Percentiles rank a stretch among this genome's conserved stretches.
phyloP scores from a whole-genome alignment of 352 stramenopile species.

The Globisporangium spiculum region DNA sequence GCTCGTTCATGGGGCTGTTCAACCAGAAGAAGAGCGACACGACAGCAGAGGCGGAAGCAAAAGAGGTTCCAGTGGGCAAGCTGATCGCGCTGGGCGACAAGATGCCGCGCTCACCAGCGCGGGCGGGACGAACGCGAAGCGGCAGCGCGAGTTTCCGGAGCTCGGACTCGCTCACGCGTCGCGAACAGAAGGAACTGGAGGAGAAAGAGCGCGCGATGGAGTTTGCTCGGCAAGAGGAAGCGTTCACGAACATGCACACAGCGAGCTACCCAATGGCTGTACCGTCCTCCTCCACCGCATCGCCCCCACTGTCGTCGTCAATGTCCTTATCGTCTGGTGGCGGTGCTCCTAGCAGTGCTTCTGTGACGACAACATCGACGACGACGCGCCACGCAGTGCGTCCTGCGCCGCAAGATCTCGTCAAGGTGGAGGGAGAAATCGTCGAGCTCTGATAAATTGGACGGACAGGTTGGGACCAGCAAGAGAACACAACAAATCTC shows the following conservation, averaged over 20 bases:
- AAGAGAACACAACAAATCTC: not conserved
- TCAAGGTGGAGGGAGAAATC: slow-evolving; percentile 60
- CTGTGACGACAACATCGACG: not conserved
- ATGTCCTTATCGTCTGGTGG: not conserved
- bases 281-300: not conserved
- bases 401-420: slow-evolving; percentile 37
- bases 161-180: slow-evolving; percentile 1
- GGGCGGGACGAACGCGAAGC: slow-evolving; percentile 27
- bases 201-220: slow-evolving; percentile 8
- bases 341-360: not conserved
- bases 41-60: slow-evolving; percentile 27
- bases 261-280: slow-evolving; percentile 13
- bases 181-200: slow-evolving; percentile 7
- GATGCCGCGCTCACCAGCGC: slow-evolving; percentile 29
- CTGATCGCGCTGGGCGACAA: slow-evolving; percentile 62
- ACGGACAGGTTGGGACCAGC: not conserved
- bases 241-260: slow-evolving; percentile 19
- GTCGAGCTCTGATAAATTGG: slow-evolving; percentile 40
- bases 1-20: slow-evolving; percentile 76
- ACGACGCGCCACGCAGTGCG: slow-evolving; percentile 19
- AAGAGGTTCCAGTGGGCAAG: slow-evolving; percentile 49
- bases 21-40: slow-evolving; percentile 30
- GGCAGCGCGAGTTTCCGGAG: slow-evolving; percentile 30
- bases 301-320: not conserved
- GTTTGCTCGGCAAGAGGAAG: slow-evolving; percentile 19